Evolutionary conservation across 2,329 filamentous ascomycete species (phyloP), one percentile per base, ranked within the genome.

Genomic region (Hypoxylon sp.): DNA sequence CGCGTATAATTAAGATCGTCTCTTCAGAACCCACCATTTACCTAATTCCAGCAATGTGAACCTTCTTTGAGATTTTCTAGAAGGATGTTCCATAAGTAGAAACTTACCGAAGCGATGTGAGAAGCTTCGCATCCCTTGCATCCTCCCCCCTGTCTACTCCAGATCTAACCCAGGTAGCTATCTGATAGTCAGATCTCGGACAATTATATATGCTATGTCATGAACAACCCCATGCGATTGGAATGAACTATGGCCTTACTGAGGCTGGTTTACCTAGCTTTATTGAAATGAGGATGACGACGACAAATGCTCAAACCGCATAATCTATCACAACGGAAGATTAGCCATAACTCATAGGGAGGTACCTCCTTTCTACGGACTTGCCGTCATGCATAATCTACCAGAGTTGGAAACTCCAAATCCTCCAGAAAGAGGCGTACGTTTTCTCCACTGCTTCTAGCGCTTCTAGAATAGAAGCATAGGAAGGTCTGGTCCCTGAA

Each of bases 401-500:
- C 44, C 43, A 42, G 17, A 51, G 29, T 34, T 34, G 21, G 23
- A 9, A 38, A 31, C 42, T 38, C 20, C 15, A 13, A 27, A 47
- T 49, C 44, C 43, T 43, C 35, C n/a, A 20, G n/a, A 21, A 11
- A 17, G 25, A 29, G 5, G 15, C 9, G 27, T 36, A 32, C 37
- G 34, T 11, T 36, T 20, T 48, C 41, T 46, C 48, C 52, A 53
- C 52, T 53, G 48, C 53, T 59, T 57, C 55, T 55, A 59, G 51
- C 40, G 48, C 31, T 59, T 59, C 56, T 59, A 59, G 56, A 57
- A 59, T 31, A 34, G 41, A 34, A 44, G 46, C 25, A 42, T 9
- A 38, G 32, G 21, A 17, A 23, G 16, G 29, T 20, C 34, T 5
- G 34, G 30, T 44, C 21, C 26, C 43, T 40, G 40, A 44, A 43